Percentiles rank a stretch among this genome's conserved stretches.
These are phyloP conservation scores for Eucalyptus grandis DNA, from an alignment of 345 rosid genomes.

Conservation along the genomic window DNA sequence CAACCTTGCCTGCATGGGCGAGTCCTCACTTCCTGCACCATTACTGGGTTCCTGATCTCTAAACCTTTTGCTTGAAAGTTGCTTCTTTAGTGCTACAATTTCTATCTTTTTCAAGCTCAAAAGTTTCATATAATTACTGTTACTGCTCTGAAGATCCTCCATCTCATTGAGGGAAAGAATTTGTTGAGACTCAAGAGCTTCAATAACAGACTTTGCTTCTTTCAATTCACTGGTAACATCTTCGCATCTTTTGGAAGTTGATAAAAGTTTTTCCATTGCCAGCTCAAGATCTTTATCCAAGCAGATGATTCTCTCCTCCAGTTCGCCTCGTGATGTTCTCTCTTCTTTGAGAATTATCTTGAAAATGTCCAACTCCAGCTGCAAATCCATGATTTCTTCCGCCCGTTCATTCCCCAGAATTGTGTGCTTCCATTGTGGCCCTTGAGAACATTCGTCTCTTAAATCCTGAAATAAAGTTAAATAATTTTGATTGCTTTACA, in stretches of 20 bases:
- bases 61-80: conserved; percentile 29
- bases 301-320: conserved; percentile 28
- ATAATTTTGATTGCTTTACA: not conserved
- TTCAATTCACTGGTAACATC: conserved; percentile 32
- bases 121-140: conserved; percentile 30
- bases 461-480: not conserved
- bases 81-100: conserved; percentile 35
- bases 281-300: conserved; percentile 44
- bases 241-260: conserved; percentile 32
- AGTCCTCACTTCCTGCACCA: conserved; percentile 11
- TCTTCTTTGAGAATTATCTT: conserved; percentile 80
- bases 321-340: conserved; percentile 31
- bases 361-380: conserved; percentile 75
- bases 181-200: conserved; percentile 82
- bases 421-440: conserved; percentile 2
- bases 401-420: conserved; percentile 21
- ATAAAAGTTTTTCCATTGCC: conserved; percentile 23
- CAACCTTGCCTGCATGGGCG: conserved; percentile 36
- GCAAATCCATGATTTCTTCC: conserved; percentile 68
- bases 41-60: conserved; percentile 23
- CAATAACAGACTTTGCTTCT: conserved; percentile 58
- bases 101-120: conserved; percentile 44
- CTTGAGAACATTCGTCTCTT: not conserved
- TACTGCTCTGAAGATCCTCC: conserved; percentile 48
- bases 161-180: conserved; percentile 50